Base-by-base conservation (phyloP, 2,329 filamentous ascomycete species). In the Penicillium sp. region DNA sequence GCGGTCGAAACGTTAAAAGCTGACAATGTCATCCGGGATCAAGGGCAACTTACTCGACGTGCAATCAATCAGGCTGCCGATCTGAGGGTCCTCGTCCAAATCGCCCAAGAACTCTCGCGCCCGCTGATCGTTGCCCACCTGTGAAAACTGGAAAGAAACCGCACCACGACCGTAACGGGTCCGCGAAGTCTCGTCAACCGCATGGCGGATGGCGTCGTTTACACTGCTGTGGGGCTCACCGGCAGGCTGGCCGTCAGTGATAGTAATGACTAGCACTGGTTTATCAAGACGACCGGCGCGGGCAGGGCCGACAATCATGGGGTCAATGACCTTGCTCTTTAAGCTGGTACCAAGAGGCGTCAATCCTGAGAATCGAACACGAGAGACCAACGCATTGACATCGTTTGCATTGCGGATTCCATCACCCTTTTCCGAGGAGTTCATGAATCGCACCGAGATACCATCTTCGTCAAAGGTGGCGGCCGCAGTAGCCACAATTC, bases 401-500 rank as follows among this genome's bases (percentile, higher is more conserved):
- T 89, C 84, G 49, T 80, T 77, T 56, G 84, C 81, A 52, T 70
- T 82, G 44, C 78, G 80, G 60, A 89, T 84, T 54, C 81, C 77
- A 63, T 87, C 83, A 33, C 72, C 81, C 65, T 67, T 74, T 63
- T 76, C 72, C 22, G 80, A 76, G 13, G 82, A 83, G 75, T 90
- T 89, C 86, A 90, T 89, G 78, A 89, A 89, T 46, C 86, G 85
- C 39, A 89, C 75, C 27, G 83, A 83, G 60, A 90, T 86, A 43
- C 86, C 87, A 65, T 90, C 86, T 33, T 85, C 78, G 61, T 90
- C 86, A 66, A 90, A 90, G n/a, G 88, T 80, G 3, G 85, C 86
- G 3, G 86, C 84, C 8, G 86, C 86, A 56, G 82, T 86, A 21
- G 86, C 82, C 52, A 88, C 85, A 50, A 84, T 82, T 48, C 82